Percentiles rank a stretch among this genome's conserved stretches.
phyloP scores from a whole-genome alignment of 2,329 filamentous ascomycete genomes.

The Hypocrella siamensis region DNA sequence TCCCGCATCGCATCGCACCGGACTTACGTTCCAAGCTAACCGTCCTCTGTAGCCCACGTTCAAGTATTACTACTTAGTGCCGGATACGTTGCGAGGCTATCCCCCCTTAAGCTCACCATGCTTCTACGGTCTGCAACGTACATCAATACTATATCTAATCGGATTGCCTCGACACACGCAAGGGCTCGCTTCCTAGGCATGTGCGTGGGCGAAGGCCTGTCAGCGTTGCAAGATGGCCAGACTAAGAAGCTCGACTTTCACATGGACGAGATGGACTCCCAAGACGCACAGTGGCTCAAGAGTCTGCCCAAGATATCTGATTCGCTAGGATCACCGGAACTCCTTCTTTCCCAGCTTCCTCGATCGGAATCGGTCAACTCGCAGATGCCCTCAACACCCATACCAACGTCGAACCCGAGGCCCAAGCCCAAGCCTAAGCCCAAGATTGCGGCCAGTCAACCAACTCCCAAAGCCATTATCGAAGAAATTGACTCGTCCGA shows the following conservation, averaged over 20 bases:
- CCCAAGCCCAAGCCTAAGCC: constrained; percentile 14
- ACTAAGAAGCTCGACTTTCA: constrained; percentile 70
- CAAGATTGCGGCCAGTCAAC: constrained; percentile 12
- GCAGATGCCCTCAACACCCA: neutral
- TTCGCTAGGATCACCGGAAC: constrained; percentile 38
- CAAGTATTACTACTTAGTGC: constrained; percentile 65
- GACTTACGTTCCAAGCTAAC: constrained; percentile 8
- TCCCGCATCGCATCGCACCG: too few relatives aligned
- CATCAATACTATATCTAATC: constrained; percentile 68
- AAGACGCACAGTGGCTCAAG: constrained; percentile 65
- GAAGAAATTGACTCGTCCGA: constrained; percentile 50
- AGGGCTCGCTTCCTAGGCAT: constrained; percentile 75
- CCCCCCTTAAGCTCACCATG: constrained; percentile 50
- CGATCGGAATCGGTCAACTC: constrained; percentile 5
- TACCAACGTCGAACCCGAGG: neutral
- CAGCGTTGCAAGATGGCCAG: constrained; percentile 46
- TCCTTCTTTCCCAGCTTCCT: constrained; percentile 20
- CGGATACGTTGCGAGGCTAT: constrained; percentile 55
- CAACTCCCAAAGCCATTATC: constrained; percentile 32
- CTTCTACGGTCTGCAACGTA: constrained; percentile 59
- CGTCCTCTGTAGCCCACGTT: constrained; percentile 43
- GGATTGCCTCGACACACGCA: constrained; percentile 60
- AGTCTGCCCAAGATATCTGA: constrained; percentile 48
- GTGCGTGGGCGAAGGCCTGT: constrained; percentile 62
- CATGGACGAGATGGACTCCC: constrained; percentile 58